Evolutionary conservation across 345 rosid genomes (phyloP), one percentile per base, ranked within the genome.

Genomic region (Populus tremula): DNA sequence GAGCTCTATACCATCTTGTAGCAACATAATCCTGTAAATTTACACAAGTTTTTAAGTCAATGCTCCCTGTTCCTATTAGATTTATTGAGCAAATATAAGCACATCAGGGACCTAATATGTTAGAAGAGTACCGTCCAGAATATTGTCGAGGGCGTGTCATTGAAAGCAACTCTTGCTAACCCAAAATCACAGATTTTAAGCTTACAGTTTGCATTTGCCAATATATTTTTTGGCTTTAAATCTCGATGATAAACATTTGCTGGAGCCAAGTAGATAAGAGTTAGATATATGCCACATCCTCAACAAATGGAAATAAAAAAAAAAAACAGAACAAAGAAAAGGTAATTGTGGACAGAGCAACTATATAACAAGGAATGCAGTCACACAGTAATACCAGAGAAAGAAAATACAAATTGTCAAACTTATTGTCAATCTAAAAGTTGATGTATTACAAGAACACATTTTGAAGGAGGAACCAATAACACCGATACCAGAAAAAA

Each of bases 1-100:
- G 99, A 78, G 99, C 98, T 87, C 98, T 90, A 78, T 94, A 94
- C 98, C 98, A 93, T 87, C 98, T 86, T 59, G 98, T 94, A 78
- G 99, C 99, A 78, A 95, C 99, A 85, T 94, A 94, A 70, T 94
- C 98, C 98, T 93, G 85, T 56, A 82, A 79, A 72, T 36, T 59
- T 21, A 53, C 54, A 49, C 80, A 75, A 78, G 35, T 17, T 43
- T 65, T 45, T 75, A 78, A 76, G 31, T 33, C 70, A 70, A 39
- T 81, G 67, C 49, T 64, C n/a, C 70, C 71, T 66, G 38, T 14
- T 62, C 47, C 21, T 25, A 36, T 27, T 25, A 21, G 36, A 41
- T 27, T 23, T 20, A 50, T 36, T 5, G 25, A n/a, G 20, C 13
- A 27, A 31, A 25, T 17, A 39, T 21, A 74, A 7, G 27, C 36